A percentile compares a stretch with the other conserved stretches of the same genome.
Evolutionary conservation across 108 stramenopile species (phyloP).

Genomic region (Mediolabrus comicus): DNA sequence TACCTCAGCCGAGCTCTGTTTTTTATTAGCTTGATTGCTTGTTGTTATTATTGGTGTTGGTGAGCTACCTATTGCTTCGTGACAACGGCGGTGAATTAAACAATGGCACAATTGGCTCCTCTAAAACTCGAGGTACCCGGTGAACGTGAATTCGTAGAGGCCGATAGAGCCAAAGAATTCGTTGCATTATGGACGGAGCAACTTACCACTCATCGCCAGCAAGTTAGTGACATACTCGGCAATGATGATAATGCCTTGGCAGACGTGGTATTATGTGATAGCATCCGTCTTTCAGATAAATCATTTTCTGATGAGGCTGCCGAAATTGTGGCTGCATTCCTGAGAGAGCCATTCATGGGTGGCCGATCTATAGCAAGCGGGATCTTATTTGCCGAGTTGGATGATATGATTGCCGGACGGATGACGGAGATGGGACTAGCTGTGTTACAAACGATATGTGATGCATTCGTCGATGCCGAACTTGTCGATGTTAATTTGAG

Average conservation of each 20-base stretch:
- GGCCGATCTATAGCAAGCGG: constrained; percentile 35
- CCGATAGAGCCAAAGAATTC: constrained; percentile 27
- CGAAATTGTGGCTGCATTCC: constrained; percentile 34
- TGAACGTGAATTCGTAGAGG: constrained; percentile 42
- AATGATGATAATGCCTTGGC: constrained; percentile 5
- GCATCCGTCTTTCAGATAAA: constrained; percentile 43
- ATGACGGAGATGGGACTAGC: constrained; percentile 44
- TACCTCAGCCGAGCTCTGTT: no score
- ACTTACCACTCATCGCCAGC: constrained; percentile 32
- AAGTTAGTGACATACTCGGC: constrained; percentile 9
- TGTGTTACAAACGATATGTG: constrained; percentile 41
- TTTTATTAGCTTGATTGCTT: background rate
- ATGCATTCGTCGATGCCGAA: constrained; percentile 41
- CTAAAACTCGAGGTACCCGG: constrained; percentile 39
- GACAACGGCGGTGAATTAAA: background rate
- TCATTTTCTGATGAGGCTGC: constrained; percentile 51
- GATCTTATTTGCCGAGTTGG: constrained; percentile 36
- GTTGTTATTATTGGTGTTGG: background rate
- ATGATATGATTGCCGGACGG: constrained; percentile 45
- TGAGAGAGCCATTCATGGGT: constrained; percentile 31
- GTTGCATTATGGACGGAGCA: constrained; percentile 35
- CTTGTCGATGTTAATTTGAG: constrained; percentile 45
- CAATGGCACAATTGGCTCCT: constrained; percentile 15
- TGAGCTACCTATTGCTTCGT: background rate
- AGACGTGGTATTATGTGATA: constrained; percentile 35